phyloP scores from a whole-genome alignment of 208 protist genomes.

The Acanthamoeba royreba region DNA sequence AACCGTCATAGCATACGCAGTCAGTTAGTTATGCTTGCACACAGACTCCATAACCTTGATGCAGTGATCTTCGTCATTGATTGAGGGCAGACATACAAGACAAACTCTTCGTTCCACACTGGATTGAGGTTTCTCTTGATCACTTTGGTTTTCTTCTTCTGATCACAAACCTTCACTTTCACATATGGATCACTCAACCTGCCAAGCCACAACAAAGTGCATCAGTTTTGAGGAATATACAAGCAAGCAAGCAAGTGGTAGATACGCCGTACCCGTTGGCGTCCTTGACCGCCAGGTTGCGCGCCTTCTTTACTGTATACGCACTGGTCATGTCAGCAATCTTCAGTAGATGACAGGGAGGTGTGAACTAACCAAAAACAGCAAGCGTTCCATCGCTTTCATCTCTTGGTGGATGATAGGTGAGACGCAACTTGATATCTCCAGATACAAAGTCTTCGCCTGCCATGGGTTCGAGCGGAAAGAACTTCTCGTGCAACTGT shows the following conservation, averaged over 20 bases:
- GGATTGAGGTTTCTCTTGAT: constrained; percentile 46
- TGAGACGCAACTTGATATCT: not conserved
- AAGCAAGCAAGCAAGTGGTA: no score
- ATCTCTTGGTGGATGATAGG: not conserved
- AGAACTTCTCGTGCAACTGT: constrained; percentile 16
- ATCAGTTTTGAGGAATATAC: no score
- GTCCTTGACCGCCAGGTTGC: constrained; percentile 1
- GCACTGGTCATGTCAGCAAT: no score
- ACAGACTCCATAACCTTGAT: no score
- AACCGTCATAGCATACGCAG: not conserved
- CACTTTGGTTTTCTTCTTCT: constrained; percentile 34
- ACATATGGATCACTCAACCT: constrained; percentile 20
- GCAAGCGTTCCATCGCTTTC: not conserved
- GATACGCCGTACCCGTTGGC: not conserved
- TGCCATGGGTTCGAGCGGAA: not conserved
- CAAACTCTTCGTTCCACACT: not conserved
- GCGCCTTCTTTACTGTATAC: not conserved
- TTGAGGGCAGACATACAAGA: not conserved
- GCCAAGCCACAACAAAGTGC: no score
- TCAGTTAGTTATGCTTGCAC: no score
- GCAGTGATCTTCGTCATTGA: no score
- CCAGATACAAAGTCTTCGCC: not conserved
- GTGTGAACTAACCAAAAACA: not conserved
- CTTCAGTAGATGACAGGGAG: no score
- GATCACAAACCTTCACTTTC: not conserved